A percentile compares a stretch with the other conserved stretches of the same genome.
phyloP scores from a whole-genome alignment of 108 stramenopile genomes.

The Pseudonitzschia multiseries region DNA sequence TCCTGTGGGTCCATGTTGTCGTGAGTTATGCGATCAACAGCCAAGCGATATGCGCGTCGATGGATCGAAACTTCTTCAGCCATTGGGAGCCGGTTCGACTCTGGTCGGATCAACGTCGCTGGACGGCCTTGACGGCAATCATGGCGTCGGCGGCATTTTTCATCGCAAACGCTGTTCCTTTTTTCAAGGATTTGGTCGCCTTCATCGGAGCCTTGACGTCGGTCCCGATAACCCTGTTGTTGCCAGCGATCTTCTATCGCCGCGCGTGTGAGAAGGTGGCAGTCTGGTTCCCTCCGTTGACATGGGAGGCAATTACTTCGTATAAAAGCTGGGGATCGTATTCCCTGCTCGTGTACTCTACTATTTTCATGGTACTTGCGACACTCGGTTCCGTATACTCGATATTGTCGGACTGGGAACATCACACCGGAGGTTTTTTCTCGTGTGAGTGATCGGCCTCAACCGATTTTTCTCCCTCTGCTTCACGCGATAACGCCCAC shows the following conservation, averaged over 20 bases:
- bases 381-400: slow-evolving; percentile 55
- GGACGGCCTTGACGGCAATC: slow-evolving; percentile 49
- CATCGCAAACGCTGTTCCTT: slow-evolving; percentile 64
- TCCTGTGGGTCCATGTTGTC: slow-evolving; percentile 73
- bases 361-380: slow-evolving; percentile 59
- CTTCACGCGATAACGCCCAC: neutral
- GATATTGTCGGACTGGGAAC: slow-evolving; percentile 57
- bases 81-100: slow-evolving; percentile 23
- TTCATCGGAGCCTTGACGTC: slow-evolving; percentile 68
- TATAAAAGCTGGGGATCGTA: slow-evolving; percentile 22
- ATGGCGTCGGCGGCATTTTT: slow-evolving; percentile 54
- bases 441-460: slow-evolving; percentile 16
- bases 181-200: slow-evolving; percentile 76
- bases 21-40: slow-evolving; percentile 79
- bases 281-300: slow-evolving; percentile 19
- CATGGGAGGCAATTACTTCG: neutral
- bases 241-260: slow-evolving; percentile 66
- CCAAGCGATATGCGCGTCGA: slow-evolving; percentile 69
- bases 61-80: slow-evolving; percentile 59
- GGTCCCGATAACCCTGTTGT: slow-evolving; percentile 60
- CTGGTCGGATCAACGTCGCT: slow-evolving; percentile 38
- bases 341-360: slow-evolving; percentile 43
- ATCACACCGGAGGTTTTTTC: slow-evolving; percentile 38
- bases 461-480: neutral
- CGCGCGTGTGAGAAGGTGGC: slow-evolving; percentile 30